A percentile compares a stretch with the other conserved stretches of the same genome.
These are phyloP conservation scores for Pseudogymnoascus sp. DNA, from an alignment of 2,329 filamentous ascomycete species.

Conservation along the genomic window DNA sequence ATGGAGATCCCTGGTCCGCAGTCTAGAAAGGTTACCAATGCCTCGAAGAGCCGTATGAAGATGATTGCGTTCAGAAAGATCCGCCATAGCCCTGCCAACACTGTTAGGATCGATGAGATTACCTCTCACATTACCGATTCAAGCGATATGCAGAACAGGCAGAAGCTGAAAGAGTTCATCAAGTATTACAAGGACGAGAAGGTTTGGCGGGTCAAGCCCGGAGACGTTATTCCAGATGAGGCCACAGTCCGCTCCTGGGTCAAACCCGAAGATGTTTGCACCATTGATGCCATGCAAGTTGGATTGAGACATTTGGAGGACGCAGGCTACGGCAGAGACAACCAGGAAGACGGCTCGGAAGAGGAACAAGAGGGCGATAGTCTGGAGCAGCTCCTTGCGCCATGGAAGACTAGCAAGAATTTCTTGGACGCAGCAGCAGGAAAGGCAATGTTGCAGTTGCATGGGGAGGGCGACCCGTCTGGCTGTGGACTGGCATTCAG, in stretches of 20 bases:
- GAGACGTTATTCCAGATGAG: slow-evolving; percentile 72
- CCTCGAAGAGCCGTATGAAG: slow-evolving; percentile 93
- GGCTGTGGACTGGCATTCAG: slow-evolving; percentile 90
- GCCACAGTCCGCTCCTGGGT: slow-evolving; percentile 78
- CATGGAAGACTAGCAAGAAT: slow-evolving; percentile 94
- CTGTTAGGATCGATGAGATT: slow-evolving; percentile 72
- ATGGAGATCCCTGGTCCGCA: slow-evolving; percentile 90
- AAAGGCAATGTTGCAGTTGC: slow-evolving; percentile 93
- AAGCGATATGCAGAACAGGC: slow-evolving; percentile 89
- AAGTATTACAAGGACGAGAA: slow-evolving; percentile 81
- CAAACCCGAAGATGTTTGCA: slow-evolving; percentile 88
- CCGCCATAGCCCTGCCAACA: slow-evolving; percentile 61
- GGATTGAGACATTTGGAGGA: slow-evolving; percentile 86
- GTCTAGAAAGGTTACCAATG: slow-evolving; percentile 89
- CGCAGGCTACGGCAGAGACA: slow-evolving; percentile 69
- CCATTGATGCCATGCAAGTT: slow-evolving; percentile 94
- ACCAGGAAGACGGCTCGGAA: slow-evolving; percentile 36
- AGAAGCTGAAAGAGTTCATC: slow-evolving; percentile 96
- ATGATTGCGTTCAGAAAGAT: slow-evolving; percentile 92
- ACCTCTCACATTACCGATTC: slow-evolving; percentile 89
- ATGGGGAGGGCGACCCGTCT: slow-evolving; percentile 91
- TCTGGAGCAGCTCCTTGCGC: slow-evolving; percentile 81
- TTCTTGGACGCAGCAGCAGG: slow-evolving; percentile 89
- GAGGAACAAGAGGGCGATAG: slow-evolving; percentile 50
- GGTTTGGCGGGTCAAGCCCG: slow-evolving; percentile 68